A percentile compares a stretch with the other conserved stretches of the same genome.
Conservation (phyloP, 73 alveolate genomes). For the Urostyla sp. region DNA sequence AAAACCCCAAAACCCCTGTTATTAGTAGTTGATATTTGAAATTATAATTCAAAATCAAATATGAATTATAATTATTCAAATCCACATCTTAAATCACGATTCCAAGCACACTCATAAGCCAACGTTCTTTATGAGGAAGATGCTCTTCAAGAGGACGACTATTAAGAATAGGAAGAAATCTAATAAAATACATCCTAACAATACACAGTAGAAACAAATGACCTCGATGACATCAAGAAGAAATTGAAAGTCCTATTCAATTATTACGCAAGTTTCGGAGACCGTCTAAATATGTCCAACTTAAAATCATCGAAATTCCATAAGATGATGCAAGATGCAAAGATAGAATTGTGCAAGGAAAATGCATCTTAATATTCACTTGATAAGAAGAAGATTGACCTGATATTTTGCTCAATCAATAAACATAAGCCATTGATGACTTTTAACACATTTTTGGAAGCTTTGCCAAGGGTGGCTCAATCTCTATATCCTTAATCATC, state of each 20-base stretch:
- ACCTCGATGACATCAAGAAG: conserved; percentile 58
- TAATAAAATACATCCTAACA: too few relatives aligned
- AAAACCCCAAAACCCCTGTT: too few relatives aligned
- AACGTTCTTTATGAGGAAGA: too few relatives aligned
- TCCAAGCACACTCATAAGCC: too few relatives aligned
- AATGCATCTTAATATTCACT: not conserved
- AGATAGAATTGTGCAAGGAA: conserved; percentile 1
- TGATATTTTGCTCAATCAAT: conserved; percentile 63
- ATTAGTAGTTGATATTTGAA: too few relatives aligned
- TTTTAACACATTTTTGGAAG: conserved; percentile 65
- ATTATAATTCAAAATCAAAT: too few relatives aligned
- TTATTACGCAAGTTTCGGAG: conserved; percentile 70
- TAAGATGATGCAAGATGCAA: conserved; percentile 72
- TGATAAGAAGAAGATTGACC: conserved; percentile 62
- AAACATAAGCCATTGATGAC: conserved; percentile 70
- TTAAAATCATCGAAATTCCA: conserved; percentile 62
- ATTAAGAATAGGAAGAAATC: too few relatives aligned
- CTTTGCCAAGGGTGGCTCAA: conserved; percentile 65
- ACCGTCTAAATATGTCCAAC: conserved; percentile 58
- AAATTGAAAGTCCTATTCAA: conserved; percentile 61
- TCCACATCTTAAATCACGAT: too few relatives aligned
- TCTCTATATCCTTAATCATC: conserved; percentile 5
- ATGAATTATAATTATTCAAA: too few relatives aligned
- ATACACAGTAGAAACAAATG: too few relatives aligned
- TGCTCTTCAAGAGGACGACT: too few relatives aligned